phyloP scores from a whole-genome alignment of 139 green algal species.

The Volvox reticuliferus region DNA sequence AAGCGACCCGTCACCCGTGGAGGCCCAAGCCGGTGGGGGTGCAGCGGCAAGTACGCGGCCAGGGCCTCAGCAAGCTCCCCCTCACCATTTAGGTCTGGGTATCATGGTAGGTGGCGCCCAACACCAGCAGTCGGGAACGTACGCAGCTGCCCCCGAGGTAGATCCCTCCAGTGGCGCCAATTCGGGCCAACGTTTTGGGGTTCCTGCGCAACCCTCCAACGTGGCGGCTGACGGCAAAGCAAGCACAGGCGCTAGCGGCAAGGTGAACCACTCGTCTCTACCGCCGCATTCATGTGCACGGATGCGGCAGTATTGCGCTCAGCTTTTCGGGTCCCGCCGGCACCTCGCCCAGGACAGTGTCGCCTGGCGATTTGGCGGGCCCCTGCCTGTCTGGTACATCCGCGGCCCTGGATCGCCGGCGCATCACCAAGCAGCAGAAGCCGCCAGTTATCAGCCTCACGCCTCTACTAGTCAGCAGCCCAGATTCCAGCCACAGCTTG shows the following conservation, averaged over 20 bases:
- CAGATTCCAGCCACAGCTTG: not conserved
- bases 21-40: not conserved
- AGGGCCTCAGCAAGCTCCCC: not conserved
- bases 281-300: not conserved
- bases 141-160: not conserved
- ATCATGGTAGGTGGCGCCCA: slow-evolving; percentile 7
- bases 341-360: not conserved
- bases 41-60: not conserved
- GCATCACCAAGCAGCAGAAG: not conserved
- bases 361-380: not conserved
- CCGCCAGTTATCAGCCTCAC: not conserved
- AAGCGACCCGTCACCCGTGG: not conserved
- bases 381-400: slow-evolving; percentile 15
- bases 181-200: not conserved
- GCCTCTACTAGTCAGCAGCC: not conserved
- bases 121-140: not conserved
- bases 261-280: not conserved
- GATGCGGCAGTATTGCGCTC: not conserved
- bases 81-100: not conserved
- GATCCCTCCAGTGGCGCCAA: not conserved
- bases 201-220: not conserved
- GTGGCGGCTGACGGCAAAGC: not conserved
- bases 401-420: not conserved
- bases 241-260: not conserved
- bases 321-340: not conserved